Conservation (phyloP, 2,329 filamentous ascomycete species). For the Cordyceps sp. region DNA sequence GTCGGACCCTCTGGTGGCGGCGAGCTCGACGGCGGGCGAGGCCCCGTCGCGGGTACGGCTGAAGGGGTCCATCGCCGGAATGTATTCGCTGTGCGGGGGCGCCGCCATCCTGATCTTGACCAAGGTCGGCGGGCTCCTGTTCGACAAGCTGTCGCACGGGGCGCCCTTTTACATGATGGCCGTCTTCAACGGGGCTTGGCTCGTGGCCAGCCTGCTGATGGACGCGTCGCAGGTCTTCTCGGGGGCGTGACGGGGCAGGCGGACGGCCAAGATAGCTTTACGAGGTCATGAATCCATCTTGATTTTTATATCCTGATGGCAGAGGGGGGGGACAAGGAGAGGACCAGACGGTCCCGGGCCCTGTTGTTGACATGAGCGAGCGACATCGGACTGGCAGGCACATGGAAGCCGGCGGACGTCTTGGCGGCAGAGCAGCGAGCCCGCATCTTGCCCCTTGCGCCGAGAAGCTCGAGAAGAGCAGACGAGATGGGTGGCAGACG, state of each 20-base stretch:
- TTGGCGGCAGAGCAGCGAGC: too few relatives aligned
- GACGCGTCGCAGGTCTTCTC: conserved; percentile 26
- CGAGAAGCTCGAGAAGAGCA: too few relatives aligned
- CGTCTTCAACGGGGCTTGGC: conserved; percentile 60
- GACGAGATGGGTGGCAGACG: too few relatives aligned
- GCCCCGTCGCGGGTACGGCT: conserved; percentile 38
- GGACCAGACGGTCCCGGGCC: too few relatives aligned
- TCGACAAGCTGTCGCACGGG: conserved; percentile 56
- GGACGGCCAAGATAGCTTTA: neutral
- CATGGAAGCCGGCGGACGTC: too few relatives aligned
- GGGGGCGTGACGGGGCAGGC: conserved; percentile 2
- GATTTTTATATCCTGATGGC: neutral
- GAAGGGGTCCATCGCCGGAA: conserved; percentile 87
- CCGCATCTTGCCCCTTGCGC: too few relatives aligned
- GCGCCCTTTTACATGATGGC: conserved; percentile 95
- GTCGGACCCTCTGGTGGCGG: conserved; percentile 21
- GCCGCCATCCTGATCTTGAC: conserved; percentile 81
- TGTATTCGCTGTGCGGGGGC: conserved; percentile 84
- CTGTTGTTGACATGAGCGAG: too few relatives aligned
- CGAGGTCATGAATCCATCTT: conserved; percentile 3
- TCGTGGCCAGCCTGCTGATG: conserved; percentile 37
- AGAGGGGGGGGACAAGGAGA: neutral
- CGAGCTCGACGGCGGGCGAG: conserved; percentile 12
- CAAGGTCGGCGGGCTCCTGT: conserved; percentile 75
- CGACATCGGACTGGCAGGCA: too few relatives aligned